Conservation (phyloP, 106 monocot species). For the Dendrobium huoshanense region DNA sequence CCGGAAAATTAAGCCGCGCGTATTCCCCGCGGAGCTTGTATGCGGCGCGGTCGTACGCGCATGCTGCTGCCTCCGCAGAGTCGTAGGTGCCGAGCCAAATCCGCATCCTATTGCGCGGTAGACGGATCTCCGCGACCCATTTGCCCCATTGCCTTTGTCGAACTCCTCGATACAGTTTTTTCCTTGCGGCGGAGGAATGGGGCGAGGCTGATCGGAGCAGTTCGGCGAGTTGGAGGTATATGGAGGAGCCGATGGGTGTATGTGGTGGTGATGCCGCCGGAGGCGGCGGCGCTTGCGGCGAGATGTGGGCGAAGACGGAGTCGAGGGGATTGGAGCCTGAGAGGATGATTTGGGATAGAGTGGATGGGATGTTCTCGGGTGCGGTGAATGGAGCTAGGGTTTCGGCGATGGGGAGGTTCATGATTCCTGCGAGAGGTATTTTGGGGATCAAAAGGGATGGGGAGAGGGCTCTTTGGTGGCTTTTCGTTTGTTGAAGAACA, state of each 20-base stretch:
- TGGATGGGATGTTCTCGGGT: slow-evolving; percentile 12
- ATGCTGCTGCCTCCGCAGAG: slow-evolving; percentile 74
- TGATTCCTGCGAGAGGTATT: neutral
- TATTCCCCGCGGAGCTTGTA: slow-evolving; percentile 87
- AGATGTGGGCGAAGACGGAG: slow-evolving; percentile 38
- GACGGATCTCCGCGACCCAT: slow-evolving; percentile 91
- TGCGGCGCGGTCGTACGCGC: slow-evolving; percentile 84
- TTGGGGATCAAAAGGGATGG: neutral
- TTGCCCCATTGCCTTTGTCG: slow-evolving; percentile 87
- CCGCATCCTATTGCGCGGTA: slow-evolving; percentile 72
- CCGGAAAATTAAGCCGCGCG: slow-evolving; percentile 82
- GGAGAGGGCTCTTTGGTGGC: no score
- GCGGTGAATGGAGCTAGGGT: neutral
- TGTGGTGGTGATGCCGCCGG: neutral
- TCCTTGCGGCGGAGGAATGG: neutral
- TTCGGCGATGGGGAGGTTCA: neutral
- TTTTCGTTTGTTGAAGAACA: no score
- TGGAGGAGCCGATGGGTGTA: slow-evolving; percentile 27
- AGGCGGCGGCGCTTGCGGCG: slow-evolving; percentile 11
- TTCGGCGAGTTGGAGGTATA: slow-evolving; percentile 52
- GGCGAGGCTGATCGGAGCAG: slow-evolving; percentile 12
- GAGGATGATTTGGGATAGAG: slow-evolving; percentile 46
- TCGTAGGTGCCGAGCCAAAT: slow-evolving; percentile 94
- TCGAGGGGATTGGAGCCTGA: slow-evolving; percentile 35
- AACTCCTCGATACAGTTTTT: slow-evolving; percentile 64